These are phyloP conservation scores for Thelonectria discophora DNA, from an alignment of 2,329 filamentous ascomycete genomes.

Conservation along the genomic window DNA sequence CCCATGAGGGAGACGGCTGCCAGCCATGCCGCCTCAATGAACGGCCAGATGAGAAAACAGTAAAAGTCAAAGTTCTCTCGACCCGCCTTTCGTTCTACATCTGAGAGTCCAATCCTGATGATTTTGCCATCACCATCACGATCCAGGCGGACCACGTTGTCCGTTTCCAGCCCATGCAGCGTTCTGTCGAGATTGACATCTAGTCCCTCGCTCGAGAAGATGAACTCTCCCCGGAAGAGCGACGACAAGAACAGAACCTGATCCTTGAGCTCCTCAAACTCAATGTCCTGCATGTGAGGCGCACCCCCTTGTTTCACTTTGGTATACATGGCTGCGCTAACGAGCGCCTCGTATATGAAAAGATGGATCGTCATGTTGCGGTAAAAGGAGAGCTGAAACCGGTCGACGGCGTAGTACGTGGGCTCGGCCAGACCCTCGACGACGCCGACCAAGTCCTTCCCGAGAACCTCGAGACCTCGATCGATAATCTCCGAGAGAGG, in stretches of 20 bases:
- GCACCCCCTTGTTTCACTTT: conserved; percentile 91
- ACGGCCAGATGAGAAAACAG: conserved; percentile 98
- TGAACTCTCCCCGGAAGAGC: conserved; percentile 95
- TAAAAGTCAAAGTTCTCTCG: conserved; percentile 98
- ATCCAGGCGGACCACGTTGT: conserved; percentile 77
- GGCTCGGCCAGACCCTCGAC: conserved; percentile 84
- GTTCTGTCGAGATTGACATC: conserved; percentile 83
- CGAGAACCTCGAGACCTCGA: conserved; percentile 89
- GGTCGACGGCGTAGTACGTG: conserved; percentile 93
- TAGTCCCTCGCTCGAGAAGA: conserved; percentile 89
- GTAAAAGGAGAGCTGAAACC: conserved; percentile 98
- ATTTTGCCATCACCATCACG: conserved; percentile 65
- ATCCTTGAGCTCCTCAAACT: conserved; percentile 74
- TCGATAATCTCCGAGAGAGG: conserved; percentile 85
- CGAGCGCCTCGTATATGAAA: conserved; percentile 91
- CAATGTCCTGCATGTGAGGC: conserved; percentile 79
- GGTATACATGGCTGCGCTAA: conserved; percentile 90
- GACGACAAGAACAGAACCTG: conserved; percentile 92
- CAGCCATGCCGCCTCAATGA: conserved; percentile 94
- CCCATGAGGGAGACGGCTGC: conserved; percentile 89
- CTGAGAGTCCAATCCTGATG: conserved; percentile 76
- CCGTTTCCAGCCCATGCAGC: conserved; percentile 77
- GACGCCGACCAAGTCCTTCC: conserved; percentile 84
- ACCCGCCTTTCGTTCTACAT: conserved; percentile 78
- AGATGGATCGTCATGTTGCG: conserved; percentile 99